Evolutionary conservation across 768 basidiomycete genomes (phyloP), one percentile per base, ranked within the genome.

Genomic region (Boletus vinaceobasis): DNA sequence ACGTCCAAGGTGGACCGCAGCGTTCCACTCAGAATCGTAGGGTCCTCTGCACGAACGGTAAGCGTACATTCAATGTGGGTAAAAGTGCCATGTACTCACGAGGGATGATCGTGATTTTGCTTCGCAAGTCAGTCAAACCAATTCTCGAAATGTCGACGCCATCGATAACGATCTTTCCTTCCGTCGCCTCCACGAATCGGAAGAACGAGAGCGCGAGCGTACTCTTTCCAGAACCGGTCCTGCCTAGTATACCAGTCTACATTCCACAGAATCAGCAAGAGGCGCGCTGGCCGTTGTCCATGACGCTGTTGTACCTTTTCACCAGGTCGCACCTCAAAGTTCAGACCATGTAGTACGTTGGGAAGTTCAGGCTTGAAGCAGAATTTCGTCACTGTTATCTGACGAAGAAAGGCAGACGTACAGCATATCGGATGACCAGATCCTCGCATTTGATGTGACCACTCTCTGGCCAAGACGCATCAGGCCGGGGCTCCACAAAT

Each of bases 121-220:
- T 85, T 23, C 93, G 81, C 36, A 97, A 77, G 65, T 94, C 90
- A 0, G 87, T 88, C 35, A 95, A 74, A 19, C 92, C 93, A 50
- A 94, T 82, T 51, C 78, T 77, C 29, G 90, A 77, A 55, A 92
- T 92, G 60, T 94, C 88, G 11, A 90, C 45, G n/a, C 77, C 88
- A 65, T 93, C 93, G 36, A 95, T 77, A 5, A 82, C 42, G 50
- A 93, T 93, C 7, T 75, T 76, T 7, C 92, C 92, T 61, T 85
- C 77, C 0, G 83, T 84, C 1, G 92, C 85, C 65, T 95, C 91
- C n/a, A 95, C 90, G 65, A 93, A 90, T 23, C 89, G 82, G 82
- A 95, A 93, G 74, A 93, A 89, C 8, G 87, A 88, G 13, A 93
- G 75, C 0, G 90, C 90, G 13, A 90, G 76, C 2, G 90, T 91